Conservation (phyloP, 306 rosid species). For the Argentina anserina region DNA sequence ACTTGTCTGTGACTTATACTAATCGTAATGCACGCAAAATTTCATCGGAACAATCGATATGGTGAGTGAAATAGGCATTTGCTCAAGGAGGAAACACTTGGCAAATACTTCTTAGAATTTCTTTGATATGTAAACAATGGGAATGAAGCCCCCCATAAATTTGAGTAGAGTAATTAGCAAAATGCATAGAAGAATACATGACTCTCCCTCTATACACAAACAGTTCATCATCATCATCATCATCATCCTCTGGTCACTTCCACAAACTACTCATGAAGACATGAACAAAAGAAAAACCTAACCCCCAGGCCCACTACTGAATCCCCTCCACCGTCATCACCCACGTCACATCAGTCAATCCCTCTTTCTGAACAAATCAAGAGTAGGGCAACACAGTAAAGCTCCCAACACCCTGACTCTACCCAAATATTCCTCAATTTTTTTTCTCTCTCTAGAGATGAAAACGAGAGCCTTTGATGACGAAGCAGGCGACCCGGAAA, state of each 20-base stretch:
- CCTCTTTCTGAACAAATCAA: neutral
- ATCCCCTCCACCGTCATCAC: neutral
- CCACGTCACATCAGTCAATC: neutral
- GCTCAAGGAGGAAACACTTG: neutral
- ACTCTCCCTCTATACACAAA: neutral
- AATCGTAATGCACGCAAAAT: neutral
- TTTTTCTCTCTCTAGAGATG: constrained; percentile 37
- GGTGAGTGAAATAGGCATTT: too few relatives aligned
- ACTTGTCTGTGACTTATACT: neutral
- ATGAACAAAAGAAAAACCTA: neutral
- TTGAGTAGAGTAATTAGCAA: neutral
- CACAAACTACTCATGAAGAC: neutral
- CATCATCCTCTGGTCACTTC: neutral
- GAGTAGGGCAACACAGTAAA: constrained; percentile 17
- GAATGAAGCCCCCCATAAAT: neutral
- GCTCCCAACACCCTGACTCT: constrained; percentile 17
- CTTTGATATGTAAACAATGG: neutral
- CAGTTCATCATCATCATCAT: neutral
- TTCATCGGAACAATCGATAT: too few relatives aligned
- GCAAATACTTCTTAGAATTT: neutral
- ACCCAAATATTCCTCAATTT: constrained; percentile 28
- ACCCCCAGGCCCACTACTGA: neutral
- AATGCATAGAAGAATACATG: neutral
- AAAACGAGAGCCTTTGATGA: constrained; percentile 88
- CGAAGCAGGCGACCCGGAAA: constrained; percentile 76